Evolutionary conservation across 106 monocot species (phyloP).

Genomic region (Hemerocallis citrina): DNA sequence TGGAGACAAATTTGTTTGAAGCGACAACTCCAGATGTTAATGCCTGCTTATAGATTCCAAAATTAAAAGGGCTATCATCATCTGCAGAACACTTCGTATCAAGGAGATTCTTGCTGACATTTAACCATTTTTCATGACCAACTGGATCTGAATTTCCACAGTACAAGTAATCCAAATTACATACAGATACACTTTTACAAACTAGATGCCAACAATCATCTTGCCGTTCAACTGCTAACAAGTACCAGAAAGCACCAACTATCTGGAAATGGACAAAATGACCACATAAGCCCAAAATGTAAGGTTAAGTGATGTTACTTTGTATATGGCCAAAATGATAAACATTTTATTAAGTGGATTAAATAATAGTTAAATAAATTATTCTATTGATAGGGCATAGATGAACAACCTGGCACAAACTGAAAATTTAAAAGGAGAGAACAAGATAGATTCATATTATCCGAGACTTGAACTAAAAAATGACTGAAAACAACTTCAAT

Average conservation of each 20-base stretch:
- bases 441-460: no score
- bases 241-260: conserved; percentile 90
- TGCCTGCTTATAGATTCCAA: conserved; percentile 63
- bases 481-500: no score
- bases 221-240: conserved; percentile 68
- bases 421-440: no score
- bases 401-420: no score
- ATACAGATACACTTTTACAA: conserved; percentile 25
- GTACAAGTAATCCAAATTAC: conserved; percentile 36
- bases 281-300: not conserved
- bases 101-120: conserved; percentile 12
- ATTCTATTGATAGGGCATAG: no score
- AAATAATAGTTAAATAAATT: not conserved
- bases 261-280: conserved; percentile 30
- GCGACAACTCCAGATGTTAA: conserved; percentile 49
- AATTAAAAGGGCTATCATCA: conserved; percentile 33
- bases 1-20: conserved; percentile 49
- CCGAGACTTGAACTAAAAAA: no score
- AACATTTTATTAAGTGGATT: no score
- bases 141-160: conserved; percentile 29
- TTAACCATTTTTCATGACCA: conserved; percentile 30
- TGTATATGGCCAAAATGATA: no score
- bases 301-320: no score
- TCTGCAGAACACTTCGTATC: conserved; percentile 20
- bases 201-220: conserved; percentile 69